A percentile compares a stretch with the other conserved stretches of the same genome.
These are phyloP conservation scores for Urtica urens DNA, from an alignment of 306 rosid genomes.

Conservation along the genomic window DNA sequence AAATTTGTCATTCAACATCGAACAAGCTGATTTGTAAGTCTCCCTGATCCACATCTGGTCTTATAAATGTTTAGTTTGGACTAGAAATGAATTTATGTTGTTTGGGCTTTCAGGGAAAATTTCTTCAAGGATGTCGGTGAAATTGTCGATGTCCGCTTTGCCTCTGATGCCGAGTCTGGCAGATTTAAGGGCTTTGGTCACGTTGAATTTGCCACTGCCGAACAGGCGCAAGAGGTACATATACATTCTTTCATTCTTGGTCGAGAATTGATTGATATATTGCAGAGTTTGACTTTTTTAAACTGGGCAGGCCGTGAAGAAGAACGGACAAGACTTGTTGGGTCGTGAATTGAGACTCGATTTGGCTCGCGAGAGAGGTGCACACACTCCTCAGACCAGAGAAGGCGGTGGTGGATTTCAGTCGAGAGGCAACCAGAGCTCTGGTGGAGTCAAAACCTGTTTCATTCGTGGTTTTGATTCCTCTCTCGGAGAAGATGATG, in stretches of 20 bases:
- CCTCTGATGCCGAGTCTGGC: slow-evolving; percentile 28
- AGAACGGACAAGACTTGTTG: slow-evolving; percentile 37
- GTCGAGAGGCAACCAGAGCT: slow-evolving; percentile 29
- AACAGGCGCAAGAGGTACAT: slow-evolving; percentile 45
- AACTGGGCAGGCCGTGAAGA: slow-evolving; percentile 47
- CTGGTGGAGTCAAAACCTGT: slow-evolving; percentile 30
- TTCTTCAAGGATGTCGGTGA: slow-evolving; percentile 66
- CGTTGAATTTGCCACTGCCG: slow-evolving; percentile 61
- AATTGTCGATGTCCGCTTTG: slow-evolving; percentile 57
- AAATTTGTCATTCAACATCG: slow-evolving; percentile 42
- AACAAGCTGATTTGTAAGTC: slow-evolving; percentile 57
- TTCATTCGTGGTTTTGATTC: slow-evolving; percentile 62
- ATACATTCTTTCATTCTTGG: too few relatives aligned
- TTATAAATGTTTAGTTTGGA: background rate
- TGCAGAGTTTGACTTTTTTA: too few relatives aligned
- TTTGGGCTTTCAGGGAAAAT: slow-evolving; percentile 41
- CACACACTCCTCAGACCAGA: slow-evolving; percentile 54
- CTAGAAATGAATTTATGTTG: too few relatives aligned
- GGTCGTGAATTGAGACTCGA: slow-evolving; percentile 51
- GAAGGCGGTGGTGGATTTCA: slow-evolving; percentile 41
- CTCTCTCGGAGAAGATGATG: slow-evolving; percentile 60
- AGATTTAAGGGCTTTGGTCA: slow-evolving; percentile 72
- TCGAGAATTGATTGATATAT: too few relatives aligned
- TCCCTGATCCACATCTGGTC: too few relatives aligned
- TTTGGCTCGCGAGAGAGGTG: slow-evolving; percentile 54